Evolutionary conservation across 2,329 filamentous ascomycete species (phyloP).

Genomic region (Claviceps monticola): DNA sequence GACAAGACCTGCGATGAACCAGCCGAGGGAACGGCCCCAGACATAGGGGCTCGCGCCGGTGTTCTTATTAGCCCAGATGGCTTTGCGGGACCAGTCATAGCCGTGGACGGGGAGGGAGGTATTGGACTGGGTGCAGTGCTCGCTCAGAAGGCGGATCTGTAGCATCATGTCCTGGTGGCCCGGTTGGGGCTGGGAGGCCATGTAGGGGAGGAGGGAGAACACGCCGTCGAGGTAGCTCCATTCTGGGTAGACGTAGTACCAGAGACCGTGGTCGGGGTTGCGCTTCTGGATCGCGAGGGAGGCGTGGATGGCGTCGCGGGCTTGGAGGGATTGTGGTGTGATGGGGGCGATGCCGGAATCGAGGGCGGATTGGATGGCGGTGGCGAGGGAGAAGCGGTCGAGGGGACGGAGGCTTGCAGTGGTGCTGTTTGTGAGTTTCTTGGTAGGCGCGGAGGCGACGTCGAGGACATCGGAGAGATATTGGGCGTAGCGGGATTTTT

Average conservation of each 20-base stretch:
- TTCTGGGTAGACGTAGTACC: slow-evolving; percentile 31
- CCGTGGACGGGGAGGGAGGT: slow-evolving; percentile 28
- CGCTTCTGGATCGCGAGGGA: slow-evolving; percentile 13
- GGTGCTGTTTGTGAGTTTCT: slow-evolving; percentile 6
- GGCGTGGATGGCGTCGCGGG: slow-evolving; percentile 9
- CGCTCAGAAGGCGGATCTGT: slow-evolving; percentile 10
- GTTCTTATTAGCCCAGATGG: slow-evolving; percentile 34
- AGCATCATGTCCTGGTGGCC: slow-evolving; percentile 11
- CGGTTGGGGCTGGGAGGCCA: slow-evolving; percentile 6
- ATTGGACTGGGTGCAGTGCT: slow-evolving; percentile 4
- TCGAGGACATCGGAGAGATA: slow-evolving; percentile 10
- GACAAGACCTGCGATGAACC: slow-evolving; percentile 38
- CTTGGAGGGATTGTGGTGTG: slow-evolving; percentile 1
- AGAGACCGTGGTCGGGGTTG: slow-evolving; percentile 21
- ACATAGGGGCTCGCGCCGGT: slow-evolving; percentile 38
- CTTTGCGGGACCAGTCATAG: slow-evolving; percentile 34
- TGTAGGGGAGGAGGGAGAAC: slow-evolving; percentile 33
- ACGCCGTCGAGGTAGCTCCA: slow-evolving; percentile 41
- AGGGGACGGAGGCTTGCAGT: slow-evolving; percentile 9
- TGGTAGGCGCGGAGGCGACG: slow-evolving; percentile 2
- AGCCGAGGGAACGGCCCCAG: slow-evolving; percentile 40
- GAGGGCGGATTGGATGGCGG: slow-evolving; percentile 7
- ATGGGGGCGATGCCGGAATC: background rate
- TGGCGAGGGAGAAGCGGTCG: slow-evolving; percentile 13
- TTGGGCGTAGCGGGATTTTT: background rate